phyloP scores from a whole-genome alignment of 371 early-diverging fungal genomes.

The Vairimorpha apis region DNA sequence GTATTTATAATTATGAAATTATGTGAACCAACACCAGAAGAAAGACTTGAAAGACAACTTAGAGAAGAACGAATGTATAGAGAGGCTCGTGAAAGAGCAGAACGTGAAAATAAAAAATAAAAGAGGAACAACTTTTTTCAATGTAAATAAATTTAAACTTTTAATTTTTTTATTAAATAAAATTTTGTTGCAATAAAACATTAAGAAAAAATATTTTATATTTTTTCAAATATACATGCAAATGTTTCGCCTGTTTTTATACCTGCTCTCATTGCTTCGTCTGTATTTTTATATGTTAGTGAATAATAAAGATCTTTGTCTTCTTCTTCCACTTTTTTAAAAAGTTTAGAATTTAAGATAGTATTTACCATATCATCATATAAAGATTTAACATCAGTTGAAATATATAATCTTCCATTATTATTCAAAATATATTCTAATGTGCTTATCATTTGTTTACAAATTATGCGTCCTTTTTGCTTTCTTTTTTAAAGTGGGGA shows the following conservation, averaged over 20 bases:
- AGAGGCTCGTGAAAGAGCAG: no score
- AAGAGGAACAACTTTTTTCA: no score
- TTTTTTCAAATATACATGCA: conserved; percentile 27
- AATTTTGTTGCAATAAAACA: no score
- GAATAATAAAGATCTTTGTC: conserved; percentile 15
- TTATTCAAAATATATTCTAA: conserved; percentile 56
- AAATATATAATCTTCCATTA: conserved; percentile 59
- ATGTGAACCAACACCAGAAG: no score
- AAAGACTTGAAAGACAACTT: no score
- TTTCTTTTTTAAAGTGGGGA: conserved; percentile 98
- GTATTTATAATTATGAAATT: no score
- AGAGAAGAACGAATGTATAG: no score
- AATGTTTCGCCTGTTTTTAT: conserved; percentile 43
- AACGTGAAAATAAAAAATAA: no score
- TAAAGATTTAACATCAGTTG: conserved; percentile 62
- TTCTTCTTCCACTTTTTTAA: conserved; percentile 5
- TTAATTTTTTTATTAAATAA: no score
- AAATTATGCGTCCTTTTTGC: conserved; percentile 94
- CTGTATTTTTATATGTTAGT: conserved; percentile 44
- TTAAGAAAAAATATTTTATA: conserved; percentile 13
- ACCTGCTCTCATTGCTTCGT: conserved; percentile 55
- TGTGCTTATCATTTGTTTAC: conserved; percentile 59
- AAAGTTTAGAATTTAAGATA: conserved; percentile 25
- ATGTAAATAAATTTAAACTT: no score
- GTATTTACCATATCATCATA: conserved; percentile 52